phyloP scores from a whole-genome alignment of 805 yeast species.

The Hanseniaspora pseudoguilliermondii region DNA sequence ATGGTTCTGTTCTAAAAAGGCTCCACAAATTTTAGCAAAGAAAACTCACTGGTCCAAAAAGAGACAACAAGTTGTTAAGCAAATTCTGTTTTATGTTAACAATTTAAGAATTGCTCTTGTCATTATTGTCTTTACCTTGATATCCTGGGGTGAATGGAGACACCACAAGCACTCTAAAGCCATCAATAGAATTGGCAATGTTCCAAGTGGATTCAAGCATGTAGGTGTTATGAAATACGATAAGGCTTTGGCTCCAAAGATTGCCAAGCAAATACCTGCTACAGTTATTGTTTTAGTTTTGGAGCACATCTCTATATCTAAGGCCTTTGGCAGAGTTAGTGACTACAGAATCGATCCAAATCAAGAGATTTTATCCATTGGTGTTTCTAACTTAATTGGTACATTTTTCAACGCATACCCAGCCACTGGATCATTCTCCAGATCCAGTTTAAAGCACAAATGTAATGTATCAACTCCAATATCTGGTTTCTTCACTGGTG shows the following conservation, averaged over 20 bases:
- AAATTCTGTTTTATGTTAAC: conserved; percentile 51
- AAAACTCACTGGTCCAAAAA: conserved; percentile 11
- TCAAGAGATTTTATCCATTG: conserved; percentile 89
- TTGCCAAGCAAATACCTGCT: conserved; percentile 75
- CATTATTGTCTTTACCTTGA: conserved; percentile 67
- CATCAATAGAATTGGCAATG: conserved; percentile 56
- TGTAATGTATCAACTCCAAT: conserved; percentile 92
- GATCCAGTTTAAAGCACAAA: conserved; percentile 87
- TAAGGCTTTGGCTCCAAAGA: conserved; percentile 39
- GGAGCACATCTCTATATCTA: conserved; percentile 88
- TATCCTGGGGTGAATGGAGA: conserved; percentile 62
- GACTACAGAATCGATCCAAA: conserved; percentile 85
- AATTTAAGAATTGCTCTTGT: conserved; percentile 74
- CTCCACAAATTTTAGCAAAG: conserved; percentile 40
- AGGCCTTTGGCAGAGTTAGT: conserved; percentile 84
- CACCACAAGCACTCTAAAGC: conserved; percentile 32
- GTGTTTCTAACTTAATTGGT: conserved; percentile 79
- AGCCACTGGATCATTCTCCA: conserved; percentile 88
- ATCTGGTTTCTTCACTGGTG: conserved; percentile 84
- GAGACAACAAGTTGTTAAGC: conserved; percentile 21
- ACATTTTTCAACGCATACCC: conserved; percentile 91
- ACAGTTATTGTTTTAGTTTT: conserved; percentile 68
- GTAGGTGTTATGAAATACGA: conserved; percentile 65
- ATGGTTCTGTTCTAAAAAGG: conserved; percentile 40
- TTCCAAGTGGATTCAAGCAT: conserved; percentile 69